phyloP scores from a whole-genome alignment of 75 land plant genomes.

The Pinus tabuliformis region DNA sequence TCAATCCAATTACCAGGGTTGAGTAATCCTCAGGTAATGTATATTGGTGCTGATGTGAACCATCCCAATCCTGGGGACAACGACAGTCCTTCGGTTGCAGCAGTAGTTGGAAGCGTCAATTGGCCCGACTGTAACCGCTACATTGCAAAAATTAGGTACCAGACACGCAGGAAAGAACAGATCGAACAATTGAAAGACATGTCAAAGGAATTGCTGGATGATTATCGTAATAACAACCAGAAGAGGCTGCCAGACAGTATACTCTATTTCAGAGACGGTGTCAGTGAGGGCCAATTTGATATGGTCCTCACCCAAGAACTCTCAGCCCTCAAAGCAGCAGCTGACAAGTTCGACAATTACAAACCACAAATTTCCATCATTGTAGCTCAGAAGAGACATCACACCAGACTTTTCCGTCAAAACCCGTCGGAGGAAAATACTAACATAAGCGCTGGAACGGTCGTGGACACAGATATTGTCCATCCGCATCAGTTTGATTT shows the following conservation, averaged over 20 bases:
- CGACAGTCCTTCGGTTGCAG: slow-evolving; percentile 47
- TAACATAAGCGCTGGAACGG: slow-evolving; percentile 64
- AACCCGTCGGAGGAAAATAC: no score
- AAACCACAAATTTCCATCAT: slow-evolving; percentile 38
- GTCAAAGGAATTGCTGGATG: slow-evolving; percentile 31
- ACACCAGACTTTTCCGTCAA: slow-evolving; percentile 42
- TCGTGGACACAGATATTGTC: slow-evolving; percentile 38
- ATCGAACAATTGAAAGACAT: slow-evolving; percentile 37
- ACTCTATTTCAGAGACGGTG: slow-evolving; percentile 57
- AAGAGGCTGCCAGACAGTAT: slow-evolving; percentile 28
- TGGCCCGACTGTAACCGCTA: slow-evolving; percentile 44
- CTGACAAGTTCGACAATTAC: slow-evolving; percentile 12
- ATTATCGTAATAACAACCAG: slow-evolving; percentile 17
- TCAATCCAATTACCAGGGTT: no score
- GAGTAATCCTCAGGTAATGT: slow-evolving; percentile 20
- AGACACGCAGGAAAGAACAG: slow-evolving; percentile 27
- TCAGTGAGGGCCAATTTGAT: slow-evolving; percentile 50
- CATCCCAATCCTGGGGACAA: slow-evolving; percentile 30
- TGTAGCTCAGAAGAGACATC: slow-evolving; percentile 56
- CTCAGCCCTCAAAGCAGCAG: slow-evolving; percentile 20
- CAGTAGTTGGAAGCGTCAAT: slow-evolving; percentile 53
- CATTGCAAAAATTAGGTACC: slow-evolving; percentile 42
- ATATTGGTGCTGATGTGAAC: slow-evolving; percentile 66
- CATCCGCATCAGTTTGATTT: slow-evolving; percentile 53
- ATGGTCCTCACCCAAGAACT: slow-evolving; percentile 48